phyloP scores from a whole-genome alignment of 805 yeast genomes.

The Candida tallmaniae region DNA sequence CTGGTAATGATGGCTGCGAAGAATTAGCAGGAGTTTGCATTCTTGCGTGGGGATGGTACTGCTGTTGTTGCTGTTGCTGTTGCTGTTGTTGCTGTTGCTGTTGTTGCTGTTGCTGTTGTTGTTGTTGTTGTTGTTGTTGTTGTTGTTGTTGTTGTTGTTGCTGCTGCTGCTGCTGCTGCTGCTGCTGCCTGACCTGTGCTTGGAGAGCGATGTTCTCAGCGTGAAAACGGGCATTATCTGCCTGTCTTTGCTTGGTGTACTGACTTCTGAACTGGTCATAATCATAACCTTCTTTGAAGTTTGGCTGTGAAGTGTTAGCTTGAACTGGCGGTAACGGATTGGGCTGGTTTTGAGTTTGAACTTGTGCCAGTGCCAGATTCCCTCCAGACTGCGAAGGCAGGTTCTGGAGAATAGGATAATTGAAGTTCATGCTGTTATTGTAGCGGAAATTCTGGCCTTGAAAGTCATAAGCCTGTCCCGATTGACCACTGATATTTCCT shows the following conservation, averaged over 20 bases:
- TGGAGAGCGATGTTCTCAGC: neutral
- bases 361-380: neutral
- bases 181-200: neutral
- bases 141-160: conserved; percentile 5
- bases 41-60: conserved; percentile 2
- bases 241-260: conserved; percentile 22
- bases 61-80: conserved; percentile 6
- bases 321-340: neutral
- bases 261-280: conserved; percentile 11
- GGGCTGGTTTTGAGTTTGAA: conserved; percentile 7
- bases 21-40: neutral
- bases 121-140: conserved; percentile 12
- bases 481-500: conserved; percentile 2
- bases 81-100: conserved; percentile 5
- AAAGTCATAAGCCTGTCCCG: conserved; percentile 3
- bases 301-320: neutral
- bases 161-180: conserved; percentile 8
- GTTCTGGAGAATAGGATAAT: conserved; percentile 13
- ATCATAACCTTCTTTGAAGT: neutral
- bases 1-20: neutral
- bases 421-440: conserved; percentile 11
- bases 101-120: conserved; percentile 6
- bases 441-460: conserved; percentile 4
- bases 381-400: conserved; percentile 12
- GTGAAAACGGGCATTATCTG: neutral